A percentile compares a stretch with the other conserved stretches of the same genome.
Conservation (phyloP, 2,329 filamentous ascomycete species). For the Colletotrichum orchidophilum region DNA sequence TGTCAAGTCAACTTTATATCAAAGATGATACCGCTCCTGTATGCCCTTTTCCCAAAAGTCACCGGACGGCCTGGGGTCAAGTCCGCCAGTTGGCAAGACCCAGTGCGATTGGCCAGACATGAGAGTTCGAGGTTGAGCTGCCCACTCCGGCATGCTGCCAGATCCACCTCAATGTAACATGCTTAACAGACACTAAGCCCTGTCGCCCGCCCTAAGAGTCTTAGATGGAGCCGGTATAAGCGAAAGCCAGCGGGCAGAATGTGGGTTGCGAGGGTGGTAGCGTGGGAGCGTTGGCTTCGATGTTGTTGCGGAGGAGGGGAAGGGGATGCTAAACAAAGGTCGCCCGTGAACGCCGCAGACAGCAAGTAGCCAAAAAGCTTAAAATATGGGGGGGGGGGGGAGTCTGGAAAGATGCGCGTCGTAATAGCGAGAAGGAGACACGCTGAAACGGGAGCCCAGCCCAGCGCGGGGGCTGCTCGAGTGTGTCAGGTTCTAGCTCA, state of each 20-base stretch:
- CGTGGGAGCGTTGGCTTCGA: not conserved
- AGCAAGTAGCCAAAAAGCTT: constrained; percentile 14
- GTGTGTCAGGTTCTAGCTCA: not conserved
- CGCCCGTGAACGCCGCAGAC: not conserved
- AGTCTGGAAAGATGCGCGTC: not conserved
- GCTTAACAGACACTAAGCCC: constrained; percentile 9
- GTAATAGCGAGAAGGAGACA: not conserved
- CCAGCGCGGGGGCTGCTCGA: not conserved
- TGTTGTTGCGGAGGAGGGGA: not conserved
- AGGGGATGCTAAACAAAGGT: not conserved
- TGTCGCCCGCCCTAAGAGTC: not conserved
- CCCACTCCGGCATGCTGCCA: not conserved
- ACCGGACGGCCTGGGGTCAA: not conserved
- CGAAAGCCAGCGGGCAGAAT: not conserved
- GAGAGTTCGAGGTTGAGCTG: constrained; percentile 1
- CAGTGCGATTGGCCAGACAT: constrained; percentile 6
- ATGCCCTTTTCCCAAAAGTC: not conserved
- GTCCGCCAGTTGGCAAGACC: not conserved
- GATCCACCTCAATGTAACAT: constrained; percentile 17
- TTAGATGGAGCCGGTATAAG: not conserved
- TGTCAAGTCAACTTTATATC: constrained; percentile 19
- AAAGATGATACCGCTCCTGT: not conserved
- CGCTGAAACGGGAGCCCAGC: constrained; percentile 9
- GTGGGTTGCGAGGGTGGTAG: not conserved
- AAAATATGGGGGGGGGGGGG: constrained; percentile 12